Conservation (phyloP, 2,329 filamentous ascomycete genomes). For the Grosmannia clavigera region DNA sequence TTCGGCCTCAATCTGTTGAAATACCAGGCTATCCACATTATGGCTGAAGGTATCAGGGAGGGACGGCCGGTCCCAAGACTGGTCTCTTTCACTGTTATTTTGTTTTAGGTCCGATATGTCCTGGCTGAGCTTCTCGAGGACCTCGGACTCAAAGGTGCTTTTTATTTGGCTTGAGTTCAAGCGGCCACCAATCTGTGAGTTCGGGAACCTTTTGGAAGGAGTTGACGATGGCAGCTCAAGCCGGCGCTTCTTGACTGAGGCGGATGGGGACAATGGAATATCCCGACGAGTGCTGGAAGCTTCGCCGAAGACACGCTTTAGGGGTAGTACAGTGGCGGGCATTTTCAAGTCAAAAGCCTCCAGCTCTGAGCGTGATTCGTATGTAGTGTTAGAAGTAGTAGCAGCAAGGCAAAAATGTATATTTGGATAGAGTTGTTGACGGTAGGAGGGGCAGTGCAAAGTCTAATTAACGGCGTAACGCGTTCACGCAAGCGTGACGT, state of each 20-base stretch:
- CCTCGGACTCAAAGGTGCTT: constrained; percentile 85
- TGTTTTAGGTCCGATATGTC: constrained; percentile 78
- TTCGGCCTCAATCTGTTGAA: constrained; percentile 92
- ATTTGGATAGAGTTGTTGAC: background rate
- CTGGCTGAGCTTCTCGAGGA: constrained; percentile 90
- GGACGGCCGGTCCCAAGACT: constrained; percentile 66
- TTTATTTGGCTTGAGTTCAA: constrained; percentile 67
- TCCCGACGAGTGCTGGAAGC: constrained; percentile 52
- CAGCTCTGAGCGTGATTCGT: background rate
- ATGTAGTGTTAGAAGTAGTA: background rate
- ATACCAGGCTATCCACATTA: constrained; percentile 58
- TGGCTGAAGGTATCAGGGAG: constrained; percentile 38
- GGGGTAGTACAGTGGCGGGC: constrained; percentile 42
- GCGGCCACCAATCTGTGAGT: constrained; percentile 51
- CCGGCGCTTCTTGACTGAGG: constrained; percentile 68
- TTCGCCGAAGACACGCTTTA: constrained; percentile 64
- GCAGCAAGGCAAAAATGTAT: background rate
- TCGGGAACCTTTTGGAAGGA: constrained; percentile 43
- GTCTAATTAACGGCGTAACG: constrained; percentile 14
- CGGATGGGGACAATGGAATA: constrained; percentile 39
- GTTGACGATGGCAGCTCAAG: constrained; percentile 51
- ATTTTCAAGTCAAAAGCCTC: constrained; percentile 20
- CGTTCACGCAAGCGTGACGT: constrained; percentile 17
- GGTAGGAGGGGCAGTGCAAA: background rate
- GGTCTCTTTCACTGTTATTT: constrained; percentile 83